Base-by-base conservation (phyloP, 73 alveolate genomes). In the Halteria grandinella region DNA sequence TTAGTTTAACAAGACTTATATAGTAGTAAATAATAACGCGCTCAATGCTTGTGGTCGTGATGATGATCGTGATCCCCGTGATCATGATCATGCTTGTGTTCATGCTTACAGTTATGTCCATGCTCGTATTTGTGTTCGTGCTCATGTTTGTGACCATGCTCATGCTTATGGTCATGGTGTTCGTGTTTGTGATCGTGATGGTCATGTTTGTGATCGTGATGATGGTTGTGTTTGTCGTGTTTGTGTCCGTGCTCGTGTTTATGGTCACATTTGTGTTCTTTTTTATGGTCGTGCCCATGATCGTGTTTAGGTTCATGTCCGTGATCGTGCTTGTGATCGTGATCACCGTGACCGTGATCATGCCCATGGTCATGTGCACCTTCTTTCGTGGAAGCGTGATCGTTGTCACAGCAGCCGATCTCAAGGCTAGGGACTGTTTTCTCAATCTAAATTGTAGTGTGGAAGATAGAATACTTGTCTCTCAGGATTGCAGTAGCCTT, bases 391-490 rank as follows among this genome's bases (percentile, higher is more conserved):
- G n/a, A n/a, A n/a, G n/a, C n/a, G n/a, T n/a, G n/a, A 25, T 66
- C 80, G 32, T 41, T 47, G 32, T 66, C 80, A 24, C 80, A 66
- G 53, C 80, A 66, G 43, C 69, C 69, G 51, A 47, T 25, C 50
- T 60, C 77, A 8, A 60, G 21, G 50, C 54, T 66, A 12, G 18
- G 18, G 21, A 25, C 47, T 25, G 55, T 44, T 15, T 66, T 43
- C 36, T 66, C 80, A 5, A 66, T 66, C 45, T 66, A 57, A n/a
- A 66, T 66, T 4, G 80, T 66, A 21, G 80, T 66, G 51, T 66
- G 80, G 32, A 25, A 41, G 31, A 66, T 66, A 21, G 43, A 14
- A 44, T 44, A 66, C 53, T 66, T 47, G 1, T 66, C 37, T 66
- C 66, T 70, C 29, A 70, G 40, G 18, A 70, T 33, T 31, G 25